Evolutionary conservation across 2,329 filamentous ascomycete species (phyloP).

Genomic region (Penicillium sp.): DNA sequence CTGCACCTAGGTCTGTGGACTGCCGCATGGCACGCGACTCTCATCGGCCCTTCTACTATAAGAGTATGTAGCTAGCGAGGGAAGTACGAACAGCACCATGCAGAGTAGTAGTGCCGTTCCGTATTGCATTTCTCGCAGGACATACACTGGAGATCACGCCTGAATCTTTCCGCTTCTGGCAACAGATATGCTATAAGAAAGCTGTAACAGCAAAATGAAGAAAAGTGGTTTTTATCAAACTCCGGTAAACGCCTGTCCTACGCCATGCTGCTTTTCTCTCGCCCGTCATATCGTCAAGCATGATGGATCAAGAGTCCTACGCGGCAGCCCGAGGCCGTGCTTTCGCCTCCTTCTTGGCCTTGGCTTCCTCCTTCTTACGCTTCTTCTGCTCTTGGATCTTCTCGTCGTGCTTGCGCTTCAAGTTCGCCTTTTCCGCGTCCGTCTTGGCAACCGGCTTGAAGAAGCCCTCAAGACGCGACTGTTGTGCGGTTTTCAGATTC

Average conservation of each 20-base stretch:
- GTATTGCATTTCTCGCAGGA: not conserved
- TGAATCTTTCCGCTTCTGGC: not conserved
- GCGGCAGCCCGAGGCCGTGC: slow-evolving; percentile 74
- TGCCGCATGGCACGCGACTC: not conserved
- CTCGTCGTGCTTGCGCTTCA: slow-evolving; percentile 94
- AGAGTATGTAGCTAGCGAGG: not conserved
- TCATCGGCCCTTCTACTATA: not conserved
- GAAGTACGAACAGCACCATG: not conserved
- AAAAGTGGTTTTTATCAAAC: not conserved
- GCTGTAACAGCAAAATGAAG: not conserved
- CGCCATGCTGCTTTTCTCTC: not conserved
- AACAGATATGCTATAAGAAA: not conserved
- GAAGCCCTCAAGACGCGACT: slow-evolving; percentile 91
- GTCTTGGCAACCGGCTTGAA: slow-evolving; percentile 93
- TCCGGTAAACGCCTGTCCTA: slow-evolving; percentile 5
- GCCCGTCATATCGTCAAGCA: not conserved
- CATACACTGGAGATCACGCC: not conserved
- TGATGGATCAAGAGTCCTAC: not conserved
- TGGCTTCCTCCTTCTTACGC: slow-evolving; percentile 90
- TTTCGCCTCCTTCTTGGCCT: slow-evolving; percentile 92
- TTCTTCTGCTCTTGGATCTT: slow-evolving; percentile 93
- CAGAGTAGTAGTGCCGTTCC: not conserved
- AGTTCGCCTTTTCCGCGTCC: slow-evolving; percentile 77
- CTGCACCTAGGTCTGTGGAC: not conserved
- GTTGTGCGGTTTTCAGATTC: slow-evolving; percentile 88